Evolutionary conservation across 106 monocot genomes (phyloP), one percentile per base, ranked within the genome.

Genomic region (Dendrobium chrysotoxum): DNA sequence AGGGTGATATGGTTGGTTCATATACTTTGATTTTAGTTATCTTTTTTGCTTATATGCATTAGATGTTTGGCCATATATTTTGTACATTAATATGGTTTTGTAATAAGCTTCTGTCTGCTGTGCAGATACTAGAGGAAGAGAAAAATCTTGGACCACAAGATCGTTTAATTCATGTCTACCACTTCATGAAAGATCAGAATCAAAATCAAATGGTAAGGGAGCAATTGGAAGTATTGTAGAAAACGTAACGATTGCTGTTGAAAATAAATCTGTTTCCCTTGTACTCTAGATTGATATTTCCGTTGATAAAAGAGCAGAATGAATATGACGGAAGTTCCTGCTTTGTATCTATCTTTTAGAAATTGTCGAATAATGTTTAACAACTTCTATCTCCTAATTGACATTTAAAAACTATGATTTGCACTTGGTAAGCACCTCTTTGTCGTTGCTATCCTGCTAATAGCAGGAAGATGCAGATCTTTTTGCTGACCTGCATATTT

Each of bases 161-260:
- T 88, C 92, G 92, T 26, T 87, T 99, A 84, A 99, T 99, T 88
- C 99, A 99, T 82, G 99, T 99, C 28, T 99, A 95, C 68, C 99
- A 99, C 70, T 95, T 99, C 81, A 95, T 84, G 65, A 95, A 86
- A 82, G 99, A 99, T 85, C 77, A 88, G 15, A 83, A 81, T 82
- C 99, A 91, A 83, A 99, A 86, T 86, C 91, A 91, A 76, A 83
- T 81, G 87, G 93, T 95, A 91, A 82, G 31, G 31, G 12, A 71
- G 31, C 38, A 13, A 15, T 35, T 71, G 17, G 71, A 38, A 16
- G 16, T 38, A 38, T 71, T 28, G 71, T 71, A 38, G 71, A 71
- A 65, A 28, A 71, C 38, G 12, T 35, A 71, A 71, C 1, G 28
- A 38, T 1, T 65, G n/a, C 25, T 25, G 26, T 65, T 65, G 64